These are phyloP conservation scores for Metschnikowia lachancei DNA, from an alignment of 805 yeast species.

Conservation along the genomic window DNA sequence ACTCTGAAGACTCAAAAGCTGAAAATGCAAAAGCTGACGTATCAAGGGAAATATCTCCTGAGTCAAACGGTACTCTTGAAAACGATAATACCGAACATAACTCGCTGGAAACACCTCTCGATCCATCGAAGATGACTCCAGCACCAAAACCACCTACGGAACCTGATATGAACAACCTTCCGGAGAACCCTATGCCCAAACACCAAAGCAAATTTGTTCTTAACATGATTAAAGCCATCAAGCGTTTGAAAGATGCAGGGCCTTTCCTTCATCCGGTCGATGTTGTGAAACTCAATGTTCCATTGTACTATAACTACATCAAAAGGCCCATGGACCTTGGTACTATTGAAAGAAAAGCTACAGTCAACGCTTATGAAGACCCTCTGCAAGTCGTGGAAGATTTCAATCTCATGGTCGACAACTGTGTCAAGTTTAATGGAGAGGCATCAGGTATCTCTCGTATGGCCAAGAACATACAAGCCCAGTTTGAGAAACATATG, in stretches of 20 bases:
- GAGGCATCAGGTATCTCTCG: constrained; percentile 76
- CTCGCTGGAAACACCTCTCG: background rate
- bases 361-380: constrained; percentile 64
- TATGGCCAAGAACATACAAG: constrained; percentile 89
- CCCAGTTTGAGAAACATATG: constrained; percentile 90
- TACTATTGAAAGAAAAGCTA: constrained; percentile 81
- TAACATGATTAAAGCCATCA: constrained; percentile 80
- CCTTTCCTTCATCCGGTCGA: constrained; percentile 93
- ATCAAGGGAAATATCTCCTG: background rate
- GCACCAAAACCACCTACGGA: constrained; percentile 76
- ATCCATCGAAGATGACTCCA: constrained; percentile 35
- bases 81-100: background rate
- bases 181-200: constrained; percentile 64
- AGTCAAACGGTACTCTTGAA: background rate
- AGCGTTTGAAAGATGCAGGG: constrained; percentile 84
- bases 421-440: constrained; percentile 86
- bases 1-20: constrained; percentile 2
- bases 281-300: constrained; percentile 80
- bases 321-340: constrained; percentile 90
- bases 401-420: constrained; percentile 78
- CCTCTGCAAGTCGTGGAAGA: constrained; percentile 71
- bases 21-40: background rate
- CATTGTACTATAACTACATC: constrained; percentile 81
- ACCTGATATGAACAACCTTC: constrained; percentile 69
- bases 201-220: constrained; percentile 83